These are phyloP conservation scores for Lecanosticta acicola DNA, from an alignment of 2,329 filamentous ascomycete genomes.

Conservation along the genomic window DNA sequence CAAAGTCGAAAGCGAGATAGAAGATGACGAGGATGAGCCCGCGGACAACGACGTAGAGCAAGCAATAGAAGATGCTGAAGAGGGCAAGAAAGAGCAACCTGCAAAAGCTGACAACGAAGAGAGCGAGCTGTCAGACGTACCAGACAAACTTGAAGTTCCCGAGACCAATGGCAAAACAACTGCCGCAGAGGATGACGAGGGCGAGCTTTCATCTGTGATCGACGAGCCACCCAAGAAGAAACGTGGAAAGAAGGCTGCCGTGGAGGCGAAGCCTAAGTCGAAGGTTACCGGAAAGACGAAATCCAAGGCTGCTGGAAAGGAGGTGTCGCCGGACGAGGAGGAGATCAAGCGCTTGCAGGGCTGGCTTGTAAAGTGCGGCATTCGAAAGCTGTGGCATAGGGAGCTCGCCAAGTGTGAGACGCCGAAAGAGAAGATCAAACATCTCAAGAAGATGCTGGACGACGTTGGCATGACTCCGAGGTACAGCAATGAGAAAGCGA, in stretches of 20 bases:
- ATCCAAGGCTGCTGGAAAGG: conserved; percentile 24
- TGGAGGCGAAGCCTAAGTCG: conserved; percentile 37
- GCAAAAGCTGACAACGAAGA: conserved; percentile 12
- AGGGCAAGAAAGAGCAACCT: conserved; percentile 8
- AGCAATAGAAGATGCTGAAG: conserved; percentile 7
- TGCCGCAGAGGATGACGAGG: conserved; percentile 38
- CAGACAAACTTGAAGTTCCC: conserved; percentile 12
- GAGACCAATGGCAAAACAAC: conserved; percentile 13
- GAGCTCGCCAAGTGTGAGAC: conserved; percentile 75
- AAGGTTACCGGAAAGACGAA: conserved; percentile 32
- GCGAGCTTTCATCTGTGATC: conserved; percentile 68
- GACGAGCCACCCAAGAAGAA: conserved; percentile 65
- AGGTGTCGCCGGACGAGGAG: conserved; percentile 58
- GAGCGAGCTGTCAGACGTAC: conserved; percentile 20
- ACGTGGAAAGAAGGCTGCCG: conserved; percentile 42
- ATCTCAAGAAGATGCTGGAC: conserved; percentile 70
- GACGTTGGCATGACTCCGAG: conserved; percentile 84
- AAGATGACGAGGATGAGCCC: conserved; percentile 11
- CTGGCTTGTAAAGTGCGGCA: conserved; percentile 81
- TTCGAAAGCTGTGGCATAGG: conserved; percentile 84
- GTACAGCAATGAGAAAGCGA: conserved; percentile 77
- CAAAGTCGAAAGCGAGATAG: conserved; percentile 7
- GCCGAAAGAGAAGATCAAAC: conserved; percentile 70
- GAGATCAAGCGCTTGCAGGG: conserved; percentile 86
- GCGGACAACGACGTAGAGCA: conserved; percentile 12